Conservation (phyloP, 176 grass and related monocot species). For the Bolboschoenus planiculmis region DNA sequence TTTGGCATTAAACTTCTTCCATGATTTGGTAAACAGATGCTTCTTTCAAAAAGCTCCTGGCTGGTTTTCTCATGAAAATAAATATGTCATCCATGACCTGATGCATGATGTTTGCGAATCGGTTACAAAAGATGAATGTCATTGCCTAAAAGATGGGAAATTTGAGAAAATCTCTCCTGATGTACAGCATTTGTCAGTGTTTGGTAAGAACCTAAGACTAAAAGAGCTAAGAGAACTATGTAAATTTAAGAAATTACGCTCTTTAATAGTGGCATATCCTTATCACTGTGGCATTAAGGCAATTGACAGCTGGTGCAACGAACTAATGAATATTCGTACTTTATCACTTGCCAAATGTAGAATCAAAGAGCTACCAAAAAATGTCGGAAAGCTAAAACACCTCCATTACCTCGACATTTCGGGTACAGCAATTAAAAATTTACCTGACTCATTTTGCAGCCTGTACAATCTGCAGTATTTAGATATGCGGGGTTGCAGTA, state of each 20-base stretch:
- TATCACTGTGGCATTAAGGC: background rate
- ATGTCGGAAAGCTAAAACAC: background rate
- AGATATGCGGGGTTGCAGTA: background rate
- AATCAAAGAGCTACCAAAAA: background rate
- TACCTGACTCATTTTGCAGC: background rate
- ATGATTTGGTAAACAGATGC: slow-evolving; percentile 31
- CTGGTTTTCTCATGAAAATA: background rate
- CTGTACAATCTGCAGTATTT: background rate
- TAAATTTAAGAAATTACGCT: background rate
- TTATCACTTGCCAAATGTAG: background rate
- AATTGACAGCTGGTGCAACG: background rate
- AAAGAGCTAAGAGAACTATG: background rate
- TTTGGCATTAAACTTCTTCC: slow-evolving; percentile 14
- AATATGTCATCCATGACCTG: slow-evolving; percentile 47
- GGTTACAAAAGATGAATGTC: slow-evolving; percentile 32
- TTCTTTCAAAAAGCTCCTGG: slow-evolving; percentile 25
- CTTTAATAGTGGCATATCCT: background rate
- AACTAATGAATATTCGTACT: background rate
- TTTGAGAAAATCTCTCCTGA: background rate
- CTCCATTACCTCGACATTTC: background rate
- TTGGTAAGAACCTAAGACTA: background rate
- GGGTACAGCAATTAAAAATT: background rate
- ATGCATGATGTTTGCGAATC: slow-evolving; percentile 47
- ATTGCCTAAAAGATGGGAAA: slow-evolving; percentile 20
- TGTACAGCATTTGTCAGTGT: background rate